Evolutionary conservation across 805 yeast genomes (phyloP), one percentile per base, ranked within the genome.

Genomic region (Lipomyces yamadae): DNA sequence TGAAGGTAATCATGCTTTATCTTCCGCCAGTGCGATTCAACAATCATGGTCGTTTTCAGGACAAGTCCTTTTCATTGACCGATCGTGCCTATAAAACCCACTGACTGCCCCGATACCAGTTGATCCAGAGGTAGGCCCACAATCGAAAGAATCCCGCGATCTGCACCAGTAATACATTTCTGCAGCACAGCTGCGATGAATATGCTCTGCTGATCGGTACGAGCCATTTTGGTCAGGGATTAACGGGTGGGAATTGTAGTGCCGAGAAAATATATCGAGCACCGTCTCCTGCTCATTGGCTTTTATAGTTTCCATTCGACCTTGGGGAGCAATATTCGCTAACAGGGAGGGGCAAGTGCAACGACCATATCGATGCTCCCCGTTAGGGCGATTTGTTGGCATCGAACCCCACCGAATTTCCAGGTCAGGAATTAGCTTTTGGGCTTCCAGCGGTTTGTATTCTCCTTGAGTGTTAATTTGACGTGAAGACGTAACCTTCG

Each of bases 101-200:
- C 55, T 29, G 32, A 52, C 33, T 29, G 33, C 30, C 30, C 33
- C 13, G 55, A 52, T 52, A 52, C 55, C 55, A 52, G 15, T 52
- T 52, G 55, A 52, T 29, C 55, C 55, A 52, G 33, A 29, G 55
- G 33, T 52, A 52, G 33, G 55, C 33, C 55, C 55, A 52, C 33
- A 52, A 52, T 52, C 55, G 55, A 52, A 52, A 52, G 30, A 15
- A 52, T 11, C n/a, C 3, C 55, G n/a, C 55, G 55, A 50, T 24
- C 18, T 32, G 60, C 61, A 33, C 55, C 39, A 53, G 57, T 58
- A 18, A 52, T 50, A 32, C 30, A 58, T 29, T 24, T 54, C n/a
- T n/a, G n/a, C 61, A 29, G 29, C n/a, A 37, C 52, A 60, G 24
- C 45, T 10, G 45, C 45, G 45, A 37, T 37, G 45, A 37, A 37